A percentile compares a stretch with the other conserved stretches of the same genome.
Conservation (phyloP, 306 rosid genomes). For the Astragalus membranaceus region DNA sequence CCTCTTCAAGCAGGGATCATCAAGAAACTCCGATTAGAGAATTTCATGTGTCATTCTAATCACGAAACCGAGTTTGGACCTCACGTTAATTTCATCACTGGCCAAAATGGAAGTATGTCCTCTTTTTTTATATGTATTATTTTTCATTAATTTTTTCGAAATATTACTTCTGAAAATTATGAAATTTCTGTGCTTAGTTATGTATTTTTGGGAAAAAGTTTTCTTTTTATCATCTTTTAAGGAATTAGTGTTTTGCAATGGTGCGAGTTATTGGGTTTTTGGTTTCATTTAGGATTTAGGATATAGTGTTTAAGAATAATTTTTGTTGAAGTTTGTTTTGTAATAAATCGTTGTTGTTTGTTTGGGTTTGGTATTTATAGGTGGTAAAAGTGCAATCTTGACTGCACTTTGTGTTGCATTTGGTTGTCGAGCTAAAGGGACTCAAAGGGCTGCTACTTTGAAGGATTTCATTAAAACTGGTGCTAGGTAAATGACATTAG, state of each 20-base stretch:
- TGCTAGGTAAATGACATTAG: conserved; percentile 43
- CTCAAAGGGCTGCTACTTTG: conserved; percentile 72
- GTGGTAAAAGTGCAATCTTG: conserved; percentile 92
- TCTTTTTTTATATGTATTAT: not conserved
- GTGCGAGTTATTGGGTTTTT: not conserved
- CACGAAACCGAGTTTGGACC: conserved; percentile 65
- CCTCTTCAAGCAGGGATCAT: conserved; percentile 49
- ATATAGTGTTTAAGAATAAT: not conserved
- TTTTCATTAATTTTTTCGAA: not conserved
- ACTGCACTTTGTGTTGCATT: conserved; percentile 87
- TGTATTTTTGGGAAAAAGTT: not conserved
- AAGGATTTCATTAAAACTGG: conserved; percentile 86
- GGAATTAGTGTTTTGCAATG: not conserved
- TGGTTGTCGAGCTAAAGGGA: conserved; percentile 87
- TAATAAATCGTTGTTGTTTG: not conserved
- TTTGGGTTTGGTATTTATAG: conserved; percentile 34
- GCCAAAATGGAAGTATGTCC: conserved; percentile 86
- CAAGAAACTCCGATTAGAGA: conserved; percentile 61
- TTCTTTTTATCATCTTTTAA: too few species aligned
- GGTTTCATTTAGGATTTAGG: not conserved
- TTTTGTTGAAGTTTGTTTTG: not conserved
- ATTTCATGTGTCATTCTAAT: conserved; percentile 87
- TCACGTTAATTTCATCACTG: conserved; percentile 72
- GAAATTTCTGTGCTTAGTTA: not conserved
- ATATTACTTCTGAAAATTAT: not conserved